Conservation (phyloP, 441 rosid species). For the Pelargonium citronellum region DNA sequence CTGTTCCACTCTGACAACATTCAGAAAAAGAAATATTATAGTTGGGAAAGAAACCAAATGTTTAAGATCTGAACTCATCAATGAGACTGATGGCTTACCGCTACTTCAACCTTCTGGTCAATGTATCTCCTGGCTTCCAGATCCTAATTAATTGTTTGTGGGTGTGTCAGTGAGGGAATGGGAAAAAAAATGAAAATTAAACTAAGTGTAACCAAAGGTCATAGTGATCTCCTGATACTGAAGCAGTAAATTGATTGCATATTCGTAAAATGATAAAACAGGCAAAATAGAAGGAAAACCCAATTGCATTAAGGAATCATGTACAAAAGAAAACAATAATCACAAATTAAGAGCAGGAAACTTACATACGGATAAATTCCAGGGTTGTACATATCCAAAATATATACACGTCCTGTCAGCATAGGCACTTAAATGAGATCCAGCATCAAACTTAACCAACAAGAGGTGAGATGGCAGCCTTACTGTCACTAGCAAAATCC, state of each 20-base stretch:
- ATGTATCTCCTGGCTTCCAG: constrained; percentile 66
- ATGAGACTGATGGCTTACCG: constrained; percentile 36
- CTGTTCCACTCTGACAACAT: constrained; percentile 68
- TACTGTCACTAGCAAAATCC: constrained; percentile 76
- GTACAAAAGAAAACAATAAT: constrained; percentile 7
- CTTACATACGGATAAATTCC: constrained; percentile 87
- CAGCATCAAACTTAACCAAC: constrained; percentile 18
- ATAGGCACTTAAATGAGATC: constrained; percentile 20
- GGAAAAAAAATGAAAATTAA: neutral
- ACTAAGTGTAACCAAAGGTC: neutral
- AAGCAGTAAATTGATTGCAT: constrained; percentile 6
- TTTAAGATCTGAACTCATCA: constrained; percentile 6
- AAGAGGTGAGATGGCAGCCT: constrained; percentile 19
- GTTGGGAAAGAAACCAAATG: constrained; percentile 13
- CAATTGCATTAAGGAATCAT: neutral
- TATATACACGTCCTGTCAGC: constrained; percentile 67
- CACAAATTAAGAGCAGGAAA: constrained; percentile 10
- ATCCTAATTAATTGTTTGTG: constrained; percentile 39
- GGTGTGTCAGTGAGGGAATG: neutral
- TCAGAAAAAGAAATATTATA: constrained; percentile 13
- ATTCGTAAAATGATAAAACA: constrained; percentile 7
- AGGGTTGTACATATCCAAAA: constrained; percentile 84
- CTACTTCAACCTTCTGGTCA: constrained; percentile 70
- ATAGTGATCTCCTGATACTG: neutral
- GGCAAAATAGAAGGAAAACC: neutral